phyloP scores from a whole-genome alignment of 805 yeast species.

The Cyberlindnera xylosilytica region DNA sequence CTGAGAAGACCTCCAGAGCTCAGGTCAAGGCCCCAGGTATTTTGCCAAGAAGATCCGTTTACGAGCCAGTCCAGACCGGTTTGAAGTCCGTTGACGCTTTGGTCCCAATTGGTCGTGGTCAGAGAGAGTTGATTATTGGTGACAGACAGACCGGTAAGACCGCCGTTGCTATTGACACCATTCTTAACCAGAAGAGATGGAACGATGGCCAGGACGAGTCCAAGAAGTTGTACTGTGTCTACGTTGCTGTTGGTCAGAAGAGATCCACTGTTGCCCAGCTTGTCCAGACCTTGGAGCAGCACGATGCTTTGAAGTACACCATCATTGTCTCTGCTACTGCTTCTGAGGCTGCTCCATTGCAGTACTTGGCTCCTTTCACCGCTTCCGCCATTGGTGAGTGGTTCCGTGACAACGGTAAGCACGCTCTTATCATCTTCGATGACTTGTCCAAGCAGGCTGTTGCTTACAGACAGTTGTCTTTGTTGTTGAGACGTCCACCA shows the following conservation, averaged over 20 bases:
- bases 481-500: slow-evolving; percentile 64
- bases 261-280: slow-evolving; percentile 99
- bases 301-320: slow-evolving; percentile 96
- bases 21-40: slow-evolving; percentile 99
- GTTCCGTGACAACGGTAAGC: slow-evolving; percentile 99
- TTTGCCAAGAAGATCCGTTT: slow-evolving; percentile 97
- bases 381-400: slow-evolving; percentile 99
- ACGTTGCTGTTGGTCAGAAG: slow-evolving; percentile 99
- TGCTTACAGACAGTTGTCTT: slow-evolving; percentile 99
- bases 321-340: slow-evolving; percentile 99
- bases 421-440: slow-evolving; percentile 95
- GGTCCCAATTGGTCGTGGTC: slow-evolving; percentile 99
- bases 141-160: slow-evolving; percentile 99
- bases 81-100: slow-evolving; percentile 98
- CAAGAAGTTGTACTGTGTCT: slow-evolving; percentile 99
- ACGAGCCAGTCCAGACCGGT: slow-evolving; percentile 99
- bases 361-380: slow-evolving; percentile 99
- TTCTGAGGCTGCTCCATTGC: slow-evolving; percentile 99
- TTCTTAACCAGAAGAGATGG: slow-evolving; percentile 99
- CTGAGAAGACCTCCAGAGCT: slow-evolving; percentile 85
- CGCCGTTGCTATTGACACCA: slow-evolving; percentile 97
- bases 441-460: slow-evolving; percentile 99
- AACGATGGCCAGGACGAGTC: slow-evolving; percentile 91
- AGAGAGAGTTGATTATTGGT: slow-evolving; percentile 99
- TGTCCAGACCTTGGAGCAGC: slow-evolving; percentile 97